phyloP scores from a whole-genome alignment of 306 rosid species.

The Quercus robur region DNA sequence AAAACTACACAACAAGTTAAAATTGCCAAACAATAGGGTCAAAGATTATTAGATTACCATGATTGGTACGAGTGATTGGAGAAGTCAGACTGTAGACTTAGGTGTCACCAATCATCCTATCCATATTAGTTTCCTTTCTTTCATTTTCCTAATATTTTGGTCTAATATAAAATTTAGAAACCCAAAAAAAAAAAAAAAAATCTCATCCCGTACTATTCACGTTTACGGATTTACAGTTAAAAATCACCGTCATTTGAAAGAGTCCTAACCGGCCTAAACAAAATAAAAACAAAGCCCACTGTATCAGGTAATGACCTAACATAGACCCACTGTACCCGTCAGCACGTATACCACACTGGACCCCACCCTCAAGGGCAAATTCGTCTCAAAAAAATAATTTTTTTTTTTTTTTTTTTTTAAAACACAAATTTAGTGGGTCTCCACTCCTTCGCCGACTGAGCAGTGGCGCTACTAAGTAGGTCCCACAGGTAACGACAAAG shows the following conservation, averaged over 20 bases:
- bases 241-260: background rate
- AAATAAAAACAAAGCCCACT: too few species aligned
- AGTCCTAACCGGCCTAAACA: background rate
- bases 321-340: slow-evolving; percentile 20
- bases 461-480: background rate
- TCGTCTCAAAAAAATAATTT: background rate
- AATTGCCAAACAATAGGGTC: background rate
- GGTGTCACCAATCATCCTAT: background rate
- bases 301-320: background rate
- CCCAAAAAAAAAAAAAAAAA: background rate
- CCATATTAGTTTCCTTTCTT: background rate
- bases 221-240: background rate
- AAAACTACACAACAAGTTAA: background rate
- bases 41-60: background rate
- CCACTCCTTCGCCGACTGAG: slow-evolving; percentile 34
- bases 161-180: too few species aligned
- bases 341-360: background rate
- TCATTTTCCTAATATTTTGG: too few species aligned
- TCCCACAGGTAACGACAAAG: slow-evolving; percentile 40
- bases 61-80: background rate
- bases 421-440: slow-evolving; percentile 22
- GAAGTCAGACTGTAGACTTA: background rate
- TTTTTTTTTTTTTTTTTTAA: too few species aligned
- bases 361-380: slow-evolving; percentile 21
- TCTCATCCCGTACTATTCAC: background rate